Evolutionary conservation across 495 filamentous ascomycete genomes (phyloP).

Genomic region (Penicillium chermesinum): DNA sequence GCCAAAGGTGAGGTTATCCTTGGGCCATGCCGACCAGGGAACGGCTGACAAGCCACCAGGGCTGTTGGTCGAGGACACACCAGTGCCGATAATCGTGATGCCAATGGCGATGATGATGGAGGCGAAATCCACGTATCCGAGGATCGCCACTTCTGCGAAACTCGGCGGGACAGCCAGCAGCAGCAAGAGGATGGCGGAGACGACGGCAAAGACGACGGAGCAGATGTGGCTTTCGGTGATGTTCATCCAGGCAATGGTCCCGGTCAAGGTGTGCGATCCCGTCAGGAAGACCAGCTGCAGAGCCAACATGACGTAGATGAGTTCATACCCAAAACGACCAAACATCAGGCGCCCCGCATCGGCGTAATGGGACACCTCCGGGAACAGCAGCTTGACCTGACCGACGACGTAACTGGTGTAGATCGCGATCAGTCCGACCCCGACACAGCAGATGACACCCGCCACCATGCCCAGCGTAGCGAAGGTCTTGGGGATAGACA

Average conservation of each 20-base stretch:
- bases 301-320: constrained; percentile 56
- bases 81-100: constrained; percentile 63
- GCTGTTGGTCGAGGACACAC: constrained; percentile 36
- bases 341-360: constrained; percentile 63
- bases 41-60: constrained; percentile 31
- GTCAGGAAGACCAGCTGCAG: constrained; percentile 64
- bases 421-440: constrained; percentile 58
- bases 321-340: constrained; percentile 56
- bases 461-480: constrained; percentile 59
- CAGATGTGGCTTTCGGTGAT: constrained; percentile 57
- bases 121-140: constrained; percentile 56
- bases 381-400: constrained; percentile 63
- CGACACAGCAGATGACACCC: constrained; percentile 47
- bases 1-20: constrained; percentile 25
- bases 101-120: constrained; percentile 62
- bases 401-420: constrained; percentile 70
- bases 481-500: constrained; percentile 55
- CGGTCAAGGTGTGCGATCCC: constrained; percentile 65
- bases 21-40: constrained; percentile 36
- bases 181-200: constrained; percentile 58
- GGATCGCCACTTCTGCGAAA: constrained; percentile 53
- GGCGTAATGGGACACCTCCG: constrained; percentile 59
- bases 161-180: constrained; percentile 55
- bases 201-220: constrained; percentile 56
- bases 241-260: constrained; percentile 62